A percentile compares a stretch with the other conserved stretches of the same genome.
These are phyloP conservation scores for Suillus variegatus DNA, from an alignment of 768 basidiomycete species.

Conservation along the genomic window DNA sequence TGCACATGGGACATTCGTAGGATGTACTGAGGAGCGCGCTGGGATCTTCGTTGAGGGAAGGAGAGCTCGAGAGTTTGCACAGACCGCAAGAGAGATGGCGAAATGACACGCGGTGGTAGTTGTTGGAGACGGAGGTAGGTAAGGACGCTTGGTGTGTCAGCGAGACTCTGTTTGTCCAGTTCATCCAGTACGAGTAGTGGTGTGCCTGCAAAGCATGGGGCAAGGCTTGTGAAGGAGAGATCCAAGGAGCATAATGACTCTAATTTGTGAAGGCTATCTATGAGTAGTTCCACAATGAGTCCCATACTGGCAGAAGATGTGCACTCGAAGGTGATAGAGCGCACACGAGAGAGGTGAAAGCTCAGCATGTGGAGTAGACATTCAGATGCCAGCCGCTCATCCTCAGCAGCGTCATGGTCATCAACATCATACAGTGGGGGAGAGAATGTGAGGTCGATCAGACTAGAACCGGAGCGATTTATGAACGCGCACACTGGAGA, in stretches of 20 bases:
- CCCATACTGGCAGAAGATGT: constrained; percentile 30
- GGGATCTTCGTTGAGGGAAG: constrained; percentile 34
- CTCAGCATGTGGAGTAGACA: constrained; percentile 26
- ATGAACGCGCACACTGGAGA: constrained; percentile 32
- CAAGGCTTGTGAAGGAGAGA: constrained; percentile 25
- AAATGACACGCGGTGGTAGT: constrained; percentile 41
- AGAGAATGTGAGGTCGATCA: constrained; percentile 38
- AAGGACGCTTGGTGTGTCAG: constrained; percentile 17
- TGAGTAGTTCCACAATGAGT: constrained; percentile 20
- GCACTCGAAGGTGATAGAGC: constrained; percentile 37
- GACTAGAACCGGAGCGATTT: constrained; percentile 35
- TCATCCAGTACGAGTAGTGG: constrained; percentile 24
- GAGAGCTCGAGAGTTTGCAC: constrained; percentile 44
- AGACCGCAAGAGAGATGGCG: constrained; percentile 38
- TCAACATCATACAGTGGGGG: constrained; percentile 17
- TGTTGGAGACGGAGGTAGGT: constrained; percentile 42
- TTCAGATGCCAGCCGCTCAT: constrained; percentile 18
- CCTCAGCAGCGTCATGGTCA: constrained; percentile 18
- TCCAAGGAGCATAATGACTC: constrained; percentile 25
- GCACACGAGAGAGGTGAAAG: constrained; percentile 29
- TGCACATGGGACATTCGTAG: constrained; percentile 43
- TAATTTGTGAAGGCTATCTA: constrained; percentile 23
- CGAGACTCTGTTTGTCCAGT: constrained; percentile 12
- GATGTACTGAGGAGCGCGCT: constrained; percentile 31
- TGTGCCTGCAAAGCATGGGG: constrained; percentile 30